phyloP scores from a whole-genome alignment of 257 asterid species.

The Mitragyna speciosa region DNA sequence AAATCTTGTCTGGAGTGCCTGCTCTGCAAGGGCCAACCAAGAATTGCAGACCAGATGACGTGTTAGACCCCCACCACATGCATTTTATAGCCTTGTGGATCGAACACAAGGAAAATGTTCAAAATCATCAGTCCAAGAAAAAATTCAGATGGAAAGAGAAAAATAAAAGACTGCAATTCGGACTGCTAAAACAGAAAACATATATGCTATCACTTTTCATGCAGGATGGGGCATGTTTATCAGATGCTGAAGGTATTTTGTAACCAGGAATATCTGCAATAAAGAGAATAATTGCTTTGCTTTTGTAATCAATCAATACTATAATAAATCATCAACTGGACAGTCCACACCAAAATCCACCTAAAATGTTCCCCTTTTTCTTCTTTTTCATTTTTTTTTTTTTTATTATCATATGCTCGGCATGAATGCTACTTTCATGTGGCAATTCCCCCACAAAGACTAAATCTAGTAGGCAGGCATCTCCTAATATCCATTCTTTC shows the following conservation, averaged over 20 bases:
- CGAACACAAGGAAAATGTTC: neutral
- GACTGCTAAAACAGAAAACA: slow-evolving; percentile 9
- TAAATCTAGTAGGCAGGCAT: neutral
- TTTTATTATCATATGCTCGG: too few species aligned
- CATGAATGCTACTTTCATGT: slow-evolving; percentile 4
- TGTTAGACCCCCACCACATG: neutral
- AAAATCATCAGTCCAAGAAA: neutral
- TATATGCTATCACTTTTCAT: neutral
- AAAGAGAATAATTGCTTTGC: too few species aligned
- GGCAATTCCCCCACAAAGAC: neutral
- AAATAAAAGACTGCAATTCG: neutral
- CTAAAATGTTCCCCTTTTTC: neutral
- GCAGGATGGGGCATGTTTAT: too few species aligned
- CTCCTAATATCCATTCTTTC: neutral
- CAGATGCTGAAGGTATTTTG: neutral
- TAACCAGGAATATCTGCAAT: too few species aligned
- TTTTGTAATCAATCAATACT: too few species aligned
- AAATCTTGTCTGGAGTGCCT: neutral
- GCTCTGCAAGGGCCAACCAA: slow-evolving; percentile 3
- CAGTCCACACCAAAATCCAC: neutral
- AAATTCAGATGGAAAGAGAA: neutral
- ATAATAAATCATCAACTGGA: neutral
- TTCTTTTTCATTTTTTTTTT: neutral
- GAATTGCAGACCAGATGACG: neutral
- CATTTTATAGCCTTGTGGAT: neutral